Evolutionary conservation across 768 basidiomycete genomes (phyloP), one percentile per base, ranked within the genome.

Genomic region (Xerocomellus chrysenteron): DNA sequence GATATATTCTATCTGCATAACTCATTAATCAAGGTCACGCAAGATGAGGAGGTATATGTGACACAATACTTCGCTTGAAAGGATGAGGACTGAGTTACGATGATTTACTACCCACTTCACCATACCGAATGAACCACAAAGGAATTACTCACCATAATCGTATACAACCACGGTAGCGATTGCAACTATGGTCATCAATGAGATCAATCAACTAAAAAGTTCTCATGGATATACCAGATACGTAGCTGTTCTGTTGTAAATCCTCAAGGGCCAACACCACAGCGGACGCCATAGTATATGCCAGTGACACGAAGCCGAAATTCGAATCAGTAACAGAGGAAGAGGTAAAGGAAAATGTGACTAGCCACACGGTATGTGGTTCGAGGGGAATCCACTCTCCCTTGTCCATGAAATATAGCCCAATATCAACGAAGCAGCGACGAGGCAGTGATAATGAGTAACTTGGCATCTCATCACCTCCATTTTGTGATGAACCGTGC

Each of bases 61-160:
- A 26, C 4, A 26, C 26, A 26, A 36, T 49, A 59, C 62, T 54
- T 63, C 62, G 26, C 16, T 42, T 5, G 57, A 3, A 49, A 63
- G 21, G n/a, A 39, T 10, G 16, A 64, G 57, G 17, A 54, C 62
- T 62, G 36, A 10, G 2, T 24, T 21, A n/a, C 8, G 3, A 28
- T 6, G 9, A 4, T 6, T 21, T 2, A 24, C 3, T 13, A 4
- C 30, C 14, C 37, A 12, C 19, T 39, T 54, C n/a, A 54, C 13
- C 45, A 45, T 10, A 13, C 41, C 44, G 56, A 48, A 54, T 2
- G 26, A 24, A 30, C 7, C 40, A 13, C 13, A 28, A 3, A 32
- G 26, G 26, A 21, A n/a, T 47, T 33, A 48, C 53, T 39, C 16
- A 55, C 61, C 14, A n/a, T 50, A 57, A 50, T 62, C 60, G 16